Evolutionary conservation across 2,329 filamentous ascomycete species (phyloP).

Genomic region (Arthrobotrys conoides): DNA sequence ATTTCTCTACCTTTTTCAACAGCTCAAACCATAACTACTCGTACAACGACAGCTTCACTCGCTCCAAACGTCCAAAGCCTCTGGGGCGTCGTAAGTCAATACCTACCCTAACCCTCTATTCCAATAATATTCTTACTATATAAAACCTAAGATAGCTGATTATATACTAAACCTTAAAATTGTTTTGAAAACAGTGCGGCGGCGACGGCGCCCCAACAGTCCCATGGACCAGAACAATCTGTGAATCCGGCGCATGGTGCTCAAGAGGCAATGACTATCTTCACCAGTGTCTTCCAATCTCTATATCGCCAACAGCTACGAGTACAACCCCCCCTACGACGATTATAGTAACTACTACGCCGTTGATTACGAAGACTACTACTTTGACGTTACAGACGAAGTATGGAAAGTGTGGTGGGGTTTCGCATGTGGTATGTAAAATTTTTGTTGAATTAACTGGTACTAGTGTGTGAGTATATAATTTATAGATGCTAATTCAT

Average conservation of each 20-base stretch:
- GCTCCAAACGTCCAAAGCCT: constrained; percentile 24
- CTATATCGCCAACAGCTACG: constrained; percentile 9
- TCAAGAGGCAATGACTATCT: constrained; percentile 2
- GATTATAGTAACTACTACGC: not conserved
- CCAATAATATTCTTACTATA: no score
- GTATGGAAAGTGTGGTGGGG: constrained; percentile 29
- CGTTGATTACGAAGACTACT: not conserved
- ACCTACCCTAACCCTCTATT: not conserved
- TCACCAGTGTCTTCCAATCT: constrained; percentile 20
- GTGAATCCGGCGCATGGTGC: constrained; percentile 24
- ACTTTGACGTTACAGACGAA: constrained; percentile 16
- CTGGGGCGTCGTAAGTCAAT: constrained; percentile 16
- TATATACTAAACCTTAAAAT: not conserved
- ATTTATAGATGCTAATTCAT: not conserved
- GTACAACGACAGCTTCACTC: constrained; percentile 18
- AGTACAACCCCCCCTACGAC: not conserved
- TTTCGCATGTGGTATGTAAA: constrained; percentile 12
- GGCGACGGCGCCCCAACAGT: constrained; percentile 4
- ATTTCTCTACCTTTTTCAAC: not conserved
- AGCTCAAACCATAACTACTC: constrained; percentile 9
- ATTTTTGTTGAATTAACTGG: not conserved
- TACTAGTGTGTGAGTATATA: not conserved
- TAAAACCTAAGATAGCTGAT: not conserved
- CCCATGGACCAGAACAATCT: constrained; percentile 32
- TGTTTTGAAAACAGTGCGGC: constrained; percentile 5